Base-by-base conservation (phyloP, 2,329 filamentous ascomycete species). In the Aspergillus bombycis region DNA sequence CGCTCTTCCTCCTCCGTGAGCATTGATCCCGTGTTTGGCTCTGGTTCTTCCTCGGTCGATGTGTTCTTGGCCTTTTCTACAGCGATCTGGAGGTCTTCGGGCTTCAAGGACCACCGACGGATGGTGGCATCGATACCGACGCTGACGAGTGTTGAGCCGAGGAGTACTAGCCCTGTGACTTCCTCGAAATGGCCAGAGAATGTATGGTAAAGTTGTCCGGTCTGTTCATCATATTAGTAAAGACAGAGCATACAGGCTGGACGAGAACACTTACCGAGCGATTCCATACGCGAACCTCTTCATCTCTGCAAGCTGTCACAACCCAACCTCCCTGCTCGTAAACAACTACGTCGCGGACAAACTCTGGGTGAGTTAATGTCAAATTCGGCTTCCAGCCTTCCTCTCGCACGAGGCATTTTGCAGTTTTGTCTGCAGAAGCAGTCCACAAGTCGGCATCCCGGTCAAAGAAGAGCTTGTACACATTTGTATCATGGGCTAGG, bases 261-360 rank as follows among this genome's bases (percentile, higher is more conserved):
- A 19, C 55, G 3, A 59, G 23, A 43, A 14, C 55, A 74, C 80
- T 67, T 70, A 83, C 81, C 46, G 80, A 82, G 75, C 81, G 79
- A 75, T 97, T 91, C 94, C 94, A 99, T 10, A 98, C 86, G 71
- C 96, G 91, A 63, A 99, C 84, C 71, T 97, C 88, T 78, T 99
- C 95, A 72, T 97, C 93, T 68, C 95, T 85, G 62, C 95, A 96
- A 1, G 91, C 94, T 1, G 95, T 97, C 48, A 96, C 79, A 14
- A 95, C 87, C 89, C 92, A 94, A 23, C 89, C 86, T 4, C 91
- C 90, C 1, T 88, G 88, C 46, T 85, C 82, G 64, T 86, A 81
- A 4, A 94, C 84, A 10, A 89, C 88, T 26, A 98, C 86, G 62
- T 93, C 92, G 63, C 93, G 88, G 34, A 98, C 94, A 75, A 96